Evolutionary conservation across 352 stramenopile species (phyloP), one percentile per base, ranked within the genome.

Genomic region (Phytophthora niederhauseri): DNA sequence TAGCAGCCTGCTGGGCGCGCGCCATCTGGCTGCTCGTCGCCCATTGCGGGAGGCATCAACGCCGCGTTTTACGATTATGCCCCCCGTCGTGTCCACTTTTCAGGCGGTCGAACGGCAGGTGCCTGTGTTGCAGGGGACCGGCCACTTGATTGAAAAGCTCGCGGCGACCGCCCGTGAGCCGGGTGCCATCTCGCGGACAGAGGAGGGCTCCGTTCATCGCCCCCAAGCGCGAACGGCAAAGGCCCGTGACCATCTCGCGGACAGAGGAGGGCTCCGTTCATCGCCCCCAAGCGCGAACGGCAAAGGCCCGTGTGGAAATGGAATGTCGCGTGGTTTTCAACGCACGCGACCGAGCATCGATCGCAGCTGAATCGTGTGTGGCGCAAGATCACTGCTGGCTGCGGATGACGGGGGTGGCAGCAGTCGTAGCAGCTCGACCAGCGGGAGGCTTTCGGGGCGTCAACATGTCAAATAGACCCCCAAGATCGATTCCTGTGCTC

Each of bases 51-150:
- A 38, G 50, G 48, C 49, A 61, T 70, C 66, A 70, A 57, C 67
- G 15, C 17, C 38, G 19, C 31, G 53, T 34, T 50, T 45, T 56
- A 20, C 51, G 64, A 58, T 68, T 68, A 72, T 61, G 26, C 62
- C 22, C 28, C 43, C 28, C 36, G n/a, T 51, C 69, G 55, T 77
- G 70, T 77, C 70, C 70, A 77, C 60, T 70, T 77, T 70, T 55
- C 36, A 63, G 54, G n/a, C 54, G 55, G 38, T 53, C 38, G 55
- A 61, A 9, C 28, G 28, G 52, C 34, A 43, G 34, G 34, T 41
- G 34, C 34, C 26, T 7, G 26, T 30, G 28, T 31, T 9, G 28
- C 28, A 19, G 50, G 54, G 31, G 26, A 19, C 30, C 51, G 49
- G 15, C 55, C 38, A 56, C 48, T 65, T 73, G 66, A 73, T 73